phyloP scores from a whole-genome alignment of 2,329 filamentous ascomycete species.

The Fusarium sp. region DNA sequence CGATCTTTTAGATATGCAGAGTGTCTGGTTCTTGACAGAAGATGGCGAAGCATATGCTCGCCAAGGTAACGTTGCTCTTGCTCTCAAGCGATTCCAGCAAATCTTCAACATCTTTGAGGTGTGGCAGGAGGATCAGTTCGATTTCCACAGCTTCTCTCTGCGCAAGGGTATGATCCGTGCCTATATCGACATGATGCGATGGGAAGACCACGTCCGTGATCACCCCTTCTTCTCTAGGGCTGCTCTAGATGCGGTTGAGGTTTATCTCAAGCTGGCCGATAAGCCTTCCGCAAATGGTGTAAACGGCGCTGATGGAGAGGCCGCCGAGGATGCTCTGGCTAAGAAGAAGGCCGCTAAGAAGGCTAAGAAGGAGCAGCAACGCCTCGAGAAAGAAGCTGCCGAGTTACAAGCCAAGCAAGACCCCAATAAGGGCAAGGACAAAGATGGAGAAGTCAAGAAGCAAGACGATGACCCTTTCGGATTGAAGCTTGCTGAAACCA shows the following conservation, averaged over 20 bases:
- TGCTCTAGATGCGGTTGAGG: constrained; percentile 81
- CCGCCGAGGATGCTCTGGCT: constrained; percentile 72
- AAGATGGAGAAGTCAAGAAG: constrained; percentile 80
- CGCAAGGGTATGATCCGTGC: constrained; percentile 95
- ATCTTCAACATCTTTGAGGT: constrained; percentile 94
- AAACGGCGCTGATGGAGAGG: constrained; percentile 65
- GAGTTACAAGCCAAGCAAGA: constrained; percentile 85
- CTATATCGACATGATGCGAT: constrained; percentile 95
- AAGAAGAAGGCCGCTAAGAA: constrained; percentile 92
- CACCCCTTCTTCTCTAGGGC: constrained; percentile 93
- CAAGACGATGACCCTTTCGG: constrained; percentile 91
- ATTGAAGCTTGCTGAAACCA: constrained; percentile 81
- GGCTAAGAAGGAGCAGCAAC: constrained; percentile 78
- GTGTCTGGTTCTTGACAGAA: constrained; percentile 95
- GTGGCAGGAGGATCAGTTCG: constrained; percentile 98
- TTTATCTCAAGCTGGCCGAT: constrained; percentile 85
- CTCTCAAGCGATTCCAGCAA: constrained; percentile 90
- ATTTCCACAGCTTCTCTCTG: constrained; percentile 98
- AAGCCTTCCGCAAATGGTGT: constrained; percentile 75
- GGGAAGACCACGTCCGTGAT: constrained; percentile 91
- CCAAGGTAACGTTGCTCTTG: constrained; percentile 83
- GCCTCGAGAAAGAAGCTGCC: constrained; percentile 79
- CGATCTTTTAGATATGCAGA: constrained; percentile 98
- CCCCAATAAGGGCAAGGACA: constrained; percentile 76
- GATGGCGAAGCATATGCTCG: constrained; percentile 91